Evolutionary conservation across 2,329 filamentous ascomycete genomes (phyloP), one percentile per base, ranked within the genome.

Genomic region (Lasiodiplodia hormozganensis): DNA sequence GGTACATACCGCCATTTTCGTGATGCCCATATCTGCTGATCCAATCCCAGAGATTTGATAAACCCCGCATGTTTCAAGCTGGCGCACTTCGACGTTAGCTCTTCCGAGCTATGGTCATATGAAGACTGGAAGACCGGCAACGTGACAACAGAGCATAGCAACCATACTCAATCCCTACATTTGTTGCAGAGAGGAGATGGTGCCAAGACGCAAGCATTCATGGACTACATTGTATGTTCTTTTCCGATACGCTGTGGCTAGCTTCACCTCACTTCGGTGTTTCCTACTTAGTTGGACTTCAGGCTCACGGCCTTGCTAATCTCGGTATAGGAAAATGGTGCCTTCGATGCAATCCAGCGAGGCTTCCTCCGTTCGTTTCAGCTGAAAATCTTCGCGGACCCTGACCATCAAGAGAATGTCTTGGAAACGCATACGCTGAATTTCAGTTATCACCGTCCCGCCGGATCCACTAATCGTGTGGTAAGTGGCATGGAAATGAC

Each of bases 391-490:
- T 79, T 82, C 68, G 76, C 80, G 36, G 77, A 82, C 69, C 76
- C 77, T 23, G 71, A 79, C 21, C 68, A 75, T 6, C 76, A 77
- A 3, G 70, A 73, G 8, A 74, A 81, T 36, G 78, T 85, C n/a
- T 60, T 86, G 12, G 85, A 86, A 73, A 80, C 78, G 4, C 86
- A 86, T 72, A 84, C 80, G 1, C 85, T 85, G 70, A 79, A 78
- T 5, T 82, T 86, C 72, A 79, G 80, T 23, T 85, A 85, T 70
- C 40, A 62, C 12, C 23, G 18, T 68, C 18, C 25, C 5, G 18
- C 23, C 16, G 25, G 58, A 18, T 12, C 25, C 40, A 5, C 47
- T 11, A 16, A 43, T 3, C 12, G 11, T 7, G 58, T 23, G 12
- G 71, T 70, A 60, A 73, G 68, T 67, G 75, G 65, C 12, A 69